Evolutionary conservation across 768 basidiomycete species (phyloP).

Genomic region (Rhodotorula babjevae): DNA sequence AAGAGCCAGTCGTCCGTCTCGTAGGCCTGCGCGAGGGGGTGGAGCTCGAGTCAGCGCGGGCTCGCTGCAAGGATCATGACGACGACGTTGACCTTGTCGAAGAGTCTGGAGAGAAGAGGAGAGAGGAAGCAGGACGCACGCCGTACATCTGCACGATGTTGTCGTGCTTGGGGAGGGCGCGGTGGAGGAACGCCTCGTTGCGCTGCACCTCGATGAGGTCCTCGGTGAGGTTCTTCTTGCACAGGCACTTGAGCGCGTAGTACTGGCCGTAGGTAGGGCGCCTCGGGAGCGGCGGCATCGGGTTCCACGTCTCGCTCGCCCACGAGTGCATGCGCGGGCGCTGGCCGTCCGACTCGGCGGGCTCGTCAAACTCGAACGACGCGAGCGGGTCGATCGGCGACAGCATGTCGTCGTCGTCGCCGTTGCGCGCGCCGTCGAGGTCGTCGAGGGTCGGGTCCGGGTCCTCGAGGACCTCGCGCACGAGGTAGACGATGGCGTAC

Average conservation of each 20-base stretch:
- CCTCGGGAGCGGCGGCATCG: slow-evolving; percentile 54
- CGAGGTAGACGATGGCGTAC: slow-evolving; percentile 43
- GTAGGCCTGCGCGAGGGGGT: slow-evolving; percentile 55
- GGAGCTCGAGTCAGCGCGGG: too few species aligned
- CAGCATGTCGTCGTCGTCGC: slow-evolving; percentile 26
- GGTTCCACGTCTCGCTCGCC: slow-evolving; percentile 47
- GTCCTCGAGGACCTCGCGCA: slow-evolving; percentile 43
- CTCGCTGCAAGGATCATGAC: too few species aligned
- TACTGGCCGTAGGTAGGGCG: slow-evolving; percentile 54
- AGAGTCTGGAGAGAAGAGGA: not conserved
- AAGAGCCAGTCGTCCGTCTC: slow-evolving; percentile 88
- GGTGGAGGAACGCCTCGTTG: slow-evolving; percentile 92
- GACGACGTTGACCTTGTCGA: not conserved
- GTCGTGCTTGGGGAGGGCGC: slow-evolving; percentile 78
- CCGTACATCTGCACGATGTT: slow-evolving; percentile 94
- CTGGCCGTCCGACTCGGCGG: not conserved
- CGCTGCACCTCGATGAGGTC: slow-evolving; percentile 84
- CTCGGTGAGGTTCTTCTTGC: slow-evolving; percentile 84
- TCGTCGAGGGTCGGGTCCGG: slow-evolving; percentile 15
- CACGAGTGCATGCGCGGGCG: slow-evolving; percentile 30
- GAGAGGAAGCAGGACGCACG: slow-evolving; percentile 17
- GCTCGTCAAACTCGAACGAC: slow-evolving; percentile 22
- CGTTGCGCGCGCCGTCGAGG: too few species aligned
- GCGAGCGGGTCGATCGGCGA: slow-evolving; percentile 40
- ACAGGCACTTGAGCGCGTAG: slow-evolving; percentile 93